phyloP scores from a whole-genome alignment of 2,329 filamentous ascomycete genomes.

The Venturiaceae sp. region DNA sequence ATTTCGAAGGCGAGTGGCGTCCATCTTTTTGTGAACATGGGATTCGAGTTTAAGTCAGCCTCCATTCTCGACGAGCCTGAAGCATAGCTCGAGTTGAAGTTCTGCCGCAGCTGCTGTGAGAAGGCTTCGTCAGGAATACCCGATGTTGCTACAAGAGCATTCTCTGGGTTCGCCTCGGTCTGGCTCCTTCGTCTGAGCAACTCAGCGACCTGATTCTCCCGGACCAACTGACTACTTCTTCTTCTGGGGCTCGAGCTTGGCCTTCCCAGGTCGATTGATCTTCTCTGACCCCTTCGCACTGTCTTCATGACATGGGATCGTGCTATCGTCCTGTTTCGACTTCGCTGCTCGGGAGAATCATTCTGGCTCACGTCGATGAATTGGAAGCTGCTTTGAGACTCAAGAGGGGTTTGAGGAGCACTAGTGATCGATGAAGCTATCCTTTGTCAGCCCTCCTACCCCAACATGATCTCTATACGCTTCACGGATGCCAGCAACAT shows the following conservation, averaged over 20 bases:
- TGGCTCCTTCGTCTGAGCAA: not conserved
- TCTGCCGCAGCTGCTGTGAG: not conserved
- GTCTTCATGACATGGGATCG: conserved; percentile 1
- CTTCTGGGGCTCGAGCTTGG: not conserved
- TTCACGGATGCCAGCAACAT: not conserved
- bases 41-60: not conserved
- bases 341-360: not conserved
- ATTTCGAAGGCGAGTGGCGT: not conserved
- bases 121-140: not conserved
- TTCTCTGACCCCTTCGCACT: not conserved
- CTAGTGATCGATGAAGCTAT: not conserved
- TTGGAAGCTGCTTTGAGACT: not conserved
- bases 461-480: not conserved
- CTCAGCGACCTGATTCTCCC: not conserved
- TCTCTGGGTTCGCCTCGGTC: not conserved
- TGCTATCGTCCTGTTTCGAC: not conserved
- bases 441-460: not conserved
- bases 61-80: not conserved
- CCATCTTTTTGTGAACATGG: not conserved
- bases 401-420: not conserved
- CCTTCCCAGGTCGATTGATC: not conserved
- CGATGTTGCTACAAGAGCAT: not conserved
- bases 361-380: not conserved
- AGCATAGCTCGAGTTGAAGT: not conserved
- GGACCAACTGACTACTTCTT: not conserved